Conservation (phyloP, 352 stramenopile genomes). For the Phytophthora foliorum region DNA sequence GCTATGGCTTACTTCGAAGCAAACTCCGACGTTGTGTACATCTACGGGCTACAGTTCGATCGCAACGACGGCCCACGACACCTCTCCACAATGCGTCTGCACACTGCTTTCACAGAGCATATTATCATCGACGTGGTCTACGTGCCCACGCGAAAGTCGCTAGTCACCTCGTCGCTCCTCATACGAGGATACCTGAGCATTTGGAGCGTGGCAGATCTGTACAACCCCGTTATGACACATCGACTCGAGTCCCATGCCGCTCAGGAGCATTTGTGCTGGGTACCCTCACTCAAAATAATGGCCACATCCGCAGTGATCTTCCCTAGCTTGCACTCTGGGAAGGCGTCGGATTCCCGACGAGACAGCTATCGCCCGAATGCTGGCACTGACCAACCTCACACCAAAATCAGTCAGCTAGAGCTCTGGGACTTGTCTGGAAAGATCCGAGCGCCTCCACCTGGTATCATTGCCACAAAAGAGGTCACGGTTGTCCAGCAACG, state of each 20-base stretch:
- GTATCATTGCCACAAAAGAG: conserved; percentile 39
- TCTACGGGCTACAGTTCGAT: conserved; percentile 75
- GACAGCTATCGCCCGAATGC: conserved; percentile 48
- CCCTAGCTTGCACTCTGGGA: conserved; percentile 35
- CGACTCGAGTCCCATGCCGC: conserved; percentile 63
- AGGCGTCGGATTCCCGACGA: conserved; percentile 19
- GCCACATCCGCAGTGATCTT: conserved; percentile 61
- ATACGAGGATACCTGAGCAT: conserved; percentile 62
- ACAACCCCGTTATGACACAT: conserved; percentile 68
- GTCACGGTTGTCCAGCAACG: conserved; percentile 47
- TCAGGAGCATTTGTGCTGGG: conserved; percentile 70
- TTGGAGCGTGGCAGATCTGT: conserved; percentile 62
- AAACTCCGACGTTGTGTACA: conserved; percentile 71
- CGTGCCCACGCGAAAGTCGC: conserved; percentile 47
- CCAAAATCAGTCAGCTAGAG: conserved; percentile 65
- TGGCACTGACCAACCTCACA: conserved; percentile 39
- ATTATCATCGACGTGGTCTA: conserved; percentile 68
- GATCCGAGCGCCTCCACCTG: conserved; percentile 25
- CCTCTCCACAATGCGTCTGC: conserved; percentile 69
- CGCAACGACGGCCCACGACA: conserved; percentile 69
- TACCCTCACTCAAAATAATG: conserved; percentile 62
- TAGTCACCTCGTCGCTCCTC: conserved; percentile 72
- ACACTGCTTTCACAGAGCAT: conserved; percentile 84
- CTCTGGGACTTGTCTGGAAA: conserved; percentile 65
- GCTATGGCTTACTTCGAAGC: conserved; percentile 79